Evolutionary conservation across 306 rosid genomes (phyloP).

Genomic region (Geum urbanum): DNA sequence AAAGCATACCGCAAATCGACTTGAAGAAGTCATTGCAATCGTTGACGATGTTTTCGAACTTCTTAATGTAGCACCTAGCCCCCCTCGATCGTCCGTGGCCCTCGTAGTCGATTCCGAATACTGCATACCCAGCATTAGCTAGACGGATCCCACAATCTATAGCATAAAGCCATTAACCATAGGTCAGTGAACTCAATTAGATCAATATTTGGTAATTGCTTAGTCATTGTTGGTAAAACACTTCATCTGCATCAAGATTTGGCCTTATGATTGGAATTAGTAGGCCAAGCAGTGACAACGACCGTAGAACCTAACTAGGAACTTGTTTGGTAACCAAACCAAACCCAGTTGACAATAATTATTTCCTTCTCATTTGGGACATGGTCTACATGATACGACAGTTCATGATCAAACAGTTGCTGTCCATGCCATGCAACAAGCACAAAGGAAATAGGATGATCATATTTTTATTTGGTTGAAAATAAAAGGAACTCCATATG

Average conservation of each 20-base stretch:
- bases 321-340: not conserved
- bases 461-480: not conserved
- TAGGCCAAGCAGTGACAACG: not conserved
- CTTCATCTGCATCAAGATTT: not conserved
- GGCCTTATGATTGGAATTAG: not conserved
- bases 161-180: not conserved
- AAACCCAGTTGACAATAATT: not conserved
- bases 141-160: conserved; percentile 61
- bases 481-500: not conserved
- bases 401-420: not conserved
- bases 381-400: not conserved
- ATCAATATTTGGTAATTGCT: not conserved
- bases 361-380: not conserved
- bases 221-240: too few species aligned
- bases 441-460: not conserved
- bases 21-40: conserved; percentile 60
- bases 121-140: conserved; percentile 62
- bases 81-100: conserved; percentile 87
- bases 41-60: conserved; percentile 55
- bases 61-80: conserved; percentile 64
- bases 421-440: not conserved
- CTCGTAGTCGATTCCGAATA: conserved; percentile 72
- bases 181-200: not conserved
- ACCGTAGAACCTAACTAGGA: not conserved
- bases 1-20: conserved; percentile 51